phyloP scores from a whole-genome alignment of 768 basidiomycete genomes.

The Podaxis sp. region DNA sequence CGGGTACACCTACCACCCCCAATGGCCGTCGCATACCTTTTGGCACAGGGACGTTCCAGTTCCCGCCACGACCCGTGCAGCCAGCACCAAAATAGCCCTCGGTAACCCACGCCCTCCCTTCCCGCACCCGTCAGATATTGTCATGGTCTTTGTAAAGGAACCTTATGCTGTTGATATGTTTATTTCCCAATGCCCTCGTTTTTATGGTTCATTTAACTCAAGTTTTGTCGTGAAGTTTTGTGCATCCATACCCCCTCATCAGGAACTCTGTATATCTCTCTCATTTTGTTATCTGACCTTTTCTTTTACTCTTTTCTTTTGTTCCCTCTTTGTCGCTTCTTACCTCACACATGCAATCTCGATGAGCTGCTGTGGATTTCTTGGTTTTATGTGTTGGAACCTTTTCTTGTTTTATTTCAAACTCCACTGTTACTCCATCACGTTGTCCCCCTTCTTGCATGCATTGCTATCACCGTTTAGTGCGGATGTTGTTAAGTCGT shows the following conservation, averaged over 20 bases:
- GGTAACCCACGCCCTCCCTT: constrained; percentile 78
- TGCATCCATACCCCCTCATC: not conserved
- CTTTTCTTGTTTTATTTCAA: not conserved
- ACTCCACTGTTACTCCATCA: not conserved
- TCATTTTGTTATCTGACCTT: not conserved
- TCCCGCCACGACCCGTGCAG: constrained; percentile 4
- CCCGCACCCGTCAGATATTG: constrained; percentile 30
- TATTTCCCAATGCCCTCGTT: not conserved
- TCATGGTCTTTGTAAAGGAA: not conserved
- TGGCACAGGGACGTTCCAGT: constrained; percentile 15
- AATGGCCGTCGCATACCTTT: constrained; percentile 15
- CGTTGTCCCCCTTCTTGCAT: not conserved
- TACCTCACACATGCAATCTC: constrained; percentile 4
- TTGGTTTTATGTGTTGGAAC: not conserved
- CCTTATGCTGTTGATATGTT: constrained; percentile 4
- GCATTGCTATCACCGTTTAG: not conserved
- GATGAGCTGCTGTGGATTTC: constrained; percentile 14
- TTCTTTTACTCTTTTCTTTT: not conserved
- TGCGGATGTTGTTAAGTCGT: constrained; percentile 18
- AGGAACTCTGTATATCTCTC: constrained; percentile 4
- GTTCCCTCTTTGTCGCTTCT: not conserved
- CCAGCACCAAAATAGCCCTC: constrained; percentile 23
- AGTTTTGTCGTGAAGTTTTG: constrained; percentile 2
- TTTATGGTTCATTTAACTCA: constrained; percentile 4
- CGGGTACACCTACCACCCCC: constrained; percentile 14